Evolutionary conservation across 352 stramenopile genomes (phyloP).

Genomic region (Saprolegnia parasitica): DNA sequence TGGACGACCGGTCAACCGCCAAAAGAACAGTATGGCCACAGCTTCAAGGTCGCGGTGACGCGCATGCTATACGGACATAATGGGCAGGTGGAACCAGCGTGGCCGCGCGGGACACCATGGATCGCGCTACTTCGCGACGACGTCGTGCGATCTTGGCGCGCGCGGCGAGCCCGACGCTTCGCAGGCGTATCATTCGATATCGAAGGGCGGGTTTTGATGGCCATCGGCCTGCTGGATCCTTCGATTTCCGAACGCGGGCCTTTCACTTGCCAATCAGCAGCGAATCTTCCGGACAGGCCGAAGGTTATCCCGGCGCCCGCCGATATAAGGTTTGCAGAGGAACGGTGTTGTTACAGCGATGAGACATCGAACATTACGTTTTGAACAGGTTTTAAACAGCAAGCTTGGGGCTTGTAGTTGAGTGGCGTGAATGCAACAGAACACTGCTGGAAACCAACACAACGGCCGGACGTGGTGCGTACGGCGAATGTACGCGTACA

Average conservation of each 20-base stretch:
- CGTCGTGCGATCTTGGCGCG: no score
- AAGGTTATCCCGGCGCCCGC: neutral
- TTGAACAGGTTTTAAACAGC: neutral
- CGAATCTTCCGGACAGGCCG: conserved; percentile 9
- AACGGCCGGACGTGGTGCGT: neutral
- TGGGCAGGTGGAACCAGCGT: no score
- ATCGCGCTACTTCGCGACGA: no score
- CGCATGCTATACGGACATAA: no score
- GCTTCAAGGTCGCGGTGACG: no score
- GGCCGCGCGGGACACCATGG: no score
- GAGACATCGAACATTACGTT: conserved; percentile 16
- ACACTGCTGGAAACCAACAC: neutral
- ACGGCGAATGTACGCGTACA: conserved; percentile 2
- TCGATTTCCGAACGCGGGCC: conserved; percentile 11
- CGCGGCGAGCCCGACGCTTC: no score
- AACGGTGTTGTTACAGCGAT: conserved; percentile 8
- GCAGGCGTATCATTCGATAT: neutral
- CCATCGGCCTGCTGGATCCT: neutral
- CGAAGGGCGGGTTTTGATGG: neutral
- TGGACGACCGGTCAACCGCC: neutral
- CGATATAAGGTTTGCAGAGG: conserved; percentile 6
- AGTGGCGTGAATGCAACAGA: no score
- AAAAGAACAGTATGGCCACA: no score
- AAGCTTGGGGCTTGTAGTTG: neutral
- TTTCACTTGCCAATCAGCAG: conserved; percentile 16